Conservation (phyloP, 1,139 yeast species). For the Sugiyamaella paludigena region DNA sequence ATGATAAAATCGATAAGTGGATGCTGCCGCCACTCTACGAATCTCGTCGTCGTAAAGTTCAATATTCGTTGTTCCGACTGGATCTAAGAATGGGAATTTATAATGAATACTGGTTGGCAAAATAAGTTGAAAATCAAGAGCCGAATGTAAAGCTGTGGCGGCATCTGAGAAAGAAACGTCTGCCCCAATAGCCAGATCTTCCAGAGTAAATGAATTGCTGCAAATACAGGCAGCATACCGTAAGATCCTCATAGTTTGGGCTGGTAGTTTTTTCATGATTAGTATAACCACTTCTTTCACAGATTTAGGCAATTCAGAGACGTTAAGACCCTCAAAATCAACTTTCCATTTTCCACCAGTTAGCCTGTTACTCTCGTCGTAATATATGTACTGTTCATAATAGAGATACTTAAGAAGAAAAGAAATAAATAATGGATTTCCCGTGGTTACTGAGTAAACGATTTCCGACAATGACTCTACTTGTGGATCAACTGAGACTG, state of each 20-base stretch:
- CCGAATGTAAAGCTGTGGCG: slow-evolving; percentile 39
- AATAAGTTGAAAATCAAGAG: slow-evolving; percentile 41
- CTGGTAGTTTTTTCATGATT: slow-evolving; percentile 29
- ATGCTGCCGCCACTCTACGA: slow-evolving; percentile 42
- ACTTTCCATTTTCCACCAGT: slow-evolving; percentile 32
- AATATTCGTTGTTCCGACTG: slow-evolving; percentile 40
- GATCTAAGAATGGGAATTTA: slow-evolving; percentile 49
- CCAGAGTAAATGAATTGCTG: slow-evolving; percentile 45
- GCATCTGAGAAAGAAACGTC: slow-evolving; percentile 36
- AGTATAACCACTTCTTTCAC: slow-evolving; percentile 30
- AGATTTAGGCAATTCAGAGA: slow-evolving; percentile 25
- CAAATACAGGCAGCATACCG: slow-evolving; percentile 49
- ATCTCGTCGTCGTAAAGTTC: slow-evolving; percentile 42
- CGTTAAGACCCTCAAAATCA: slow-evolving; percentile 28
- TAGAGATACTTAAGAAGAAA: slow-evolving; percentile 28
- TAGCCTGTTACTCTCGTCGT: slow-evolving; percentile 24
- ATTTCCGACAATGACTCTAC: slow-evolving; percentile 31
- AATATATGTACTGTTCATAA: slow-evolving; percentile 27
- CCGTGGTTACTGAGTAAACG: slow-evolving; percentile 31
- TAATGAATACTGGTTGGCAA: slow-evolving; percentile 47
- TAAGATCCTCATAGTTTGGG: slow-evolving; percentile 34
- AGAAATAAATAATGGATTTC: slow-evolving; percentile 34
- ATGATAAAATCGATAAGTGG: slow-evolving; percentile 40
- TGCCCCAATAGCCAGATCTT: slow-evolving; percentile 46
- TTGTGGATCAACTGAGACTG: slow-evolving; percentile 25